Base-by-base conservation (phyloP, 2,329 filamentous ascomycete genomes). In the Aspergillus sp. region DNA sequence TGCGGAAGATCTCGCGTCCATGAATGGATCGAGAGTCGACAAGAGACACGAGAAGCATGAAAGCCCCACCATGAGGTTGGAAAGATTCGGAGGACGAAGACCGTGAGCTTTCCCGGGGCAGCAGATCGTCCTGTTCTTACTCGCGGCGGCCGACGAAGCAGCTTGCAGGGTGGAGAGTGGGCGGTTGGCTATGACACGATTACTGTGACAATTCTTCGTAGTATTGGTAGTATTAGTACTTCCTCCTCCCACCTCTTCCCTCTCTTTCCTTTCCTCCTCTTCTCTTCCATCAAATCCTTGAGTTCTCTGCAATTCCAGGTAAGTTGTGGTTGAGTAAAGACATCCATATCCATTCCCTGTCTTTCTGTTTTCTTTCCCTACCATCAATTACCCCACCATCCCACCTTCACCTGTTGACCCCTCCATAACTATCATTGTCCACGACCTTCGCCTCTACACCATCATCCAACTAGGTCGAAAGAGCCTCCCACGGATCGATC, bases 1-100 rank as follows among this genome's bases (percentile, higher is more conserved):
- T 51, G 49, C 69, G 69, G 69, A 57, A 71, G 69, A 72, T 70
- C 63, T 72, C 69, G 69, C 65, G 67, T 48, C 35, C 41, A 30
- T 30, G 10, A 42, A 4, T 17, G 19, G 16, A 19, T 13, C 3
- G 7, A 42, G 40, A 19, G 40, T 42, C 40, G 19, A 42, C 60
- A 57, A 61, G 60, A 57, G 55, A 53, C 57, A 58, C 59, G 55
- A 60, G 58, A 63, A 51, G 54, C 53, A 48, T 53, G 56, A 45
- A 45, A 61, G 69, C 67, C 69, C 69, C 69, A 72, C 69, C 62
- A 59, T 62, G 53, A 50, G 58, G 51, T 69, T 68, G 66, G 68
- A 67, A 70, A 71, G 65, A 69, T 63, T 69, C 69, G 69, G 69
- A 69, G 65, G 51, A 49, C 53, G 52, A 58, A 33, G 55, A 54